Percentiles rank a stretch among this genome's conserved stretches.
These are phyloP conservation scores for Brassica balearica DNA, from an alignment of 441 rosid species.

Conservation along the genomic window DNA sequence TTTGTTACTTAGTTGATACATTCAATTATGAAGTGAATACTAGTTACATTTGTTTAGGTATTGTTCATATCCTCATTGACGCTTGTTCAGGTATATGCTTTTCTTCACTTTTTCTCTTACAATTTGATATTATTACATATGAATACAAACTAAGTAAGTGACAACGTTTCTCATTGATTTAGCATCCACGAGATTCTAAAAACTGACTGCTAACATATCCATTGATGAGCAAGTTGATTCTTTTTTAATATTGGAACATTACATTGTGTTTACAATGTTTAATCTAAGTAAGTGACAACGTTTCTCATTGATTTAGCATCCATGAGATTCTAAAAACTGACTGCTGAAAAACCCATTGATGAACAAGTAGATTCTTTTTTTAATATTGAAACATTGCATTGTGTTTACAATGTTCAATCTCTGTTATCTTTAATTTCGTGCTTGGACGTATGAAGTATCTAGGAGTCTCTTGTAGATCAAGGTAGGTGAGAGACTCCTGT, in stretches of 20 bases:
- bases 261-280: not conserved
- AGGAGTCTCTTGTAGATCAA: not conserved
- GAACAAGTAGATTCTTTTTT: not conserved
- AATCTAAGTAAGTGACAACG: not conserved
- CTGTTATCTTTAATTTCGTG: not conserved
- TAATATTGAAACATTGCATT: not conserved
- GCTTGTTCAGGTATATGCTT: not conserved
- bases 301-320: not conserved
- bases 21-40: not conserved
- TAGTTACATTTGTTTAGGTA: not conserved
- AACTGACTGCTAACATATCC: not conserved
- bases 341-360: not conserved
- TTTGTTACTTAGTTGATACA: not conserved
- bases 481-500: not conserved
- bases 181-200: not conserved
- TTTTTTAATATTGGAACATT: not conserved
- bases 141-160: not conserved
- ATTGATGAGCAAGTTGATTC: not conserved
- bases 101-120: not conserved
- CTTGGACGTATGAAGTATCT: not conserved
- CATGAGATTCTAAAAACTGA: not conserved
- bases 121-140: not conserved
- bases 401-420: not conserved
- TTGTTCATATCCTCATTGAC: not conserved
- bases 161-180: not conserved